These are phyloP conservation scores for Apiospora malaysiana DNA, from an alignment of 2,329 filamentous ascomycete genomes.

Conservation along the genomic window DNA sequence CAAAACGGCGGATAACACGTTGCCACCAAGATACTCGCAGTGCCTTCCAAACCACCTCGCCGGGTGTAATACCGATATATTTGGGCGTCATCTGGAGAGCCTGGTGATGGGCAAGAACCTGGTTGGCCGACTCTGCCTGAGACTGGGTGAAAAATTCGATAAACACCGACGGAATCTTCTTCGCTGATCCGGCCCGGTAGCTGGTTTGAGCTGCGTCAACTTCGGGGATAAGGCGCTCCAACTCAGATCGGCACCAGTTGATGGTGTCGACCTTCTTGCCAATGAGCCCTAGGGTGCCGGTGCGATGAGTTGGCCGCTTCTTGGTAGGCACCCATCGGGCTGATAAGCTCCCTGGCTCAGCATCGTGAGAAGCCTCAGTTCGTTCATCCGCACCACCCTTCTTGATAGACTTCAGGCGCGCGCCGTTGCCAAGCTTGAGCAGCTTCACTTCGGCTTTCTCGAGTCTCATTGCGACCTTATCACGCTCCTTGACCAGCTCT, in stretches of 20 bases:
- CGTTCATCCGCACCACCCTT: constrained; percentile 56
- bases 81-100: constrained; percentile 86
- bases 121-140: constrained; percentile 85
- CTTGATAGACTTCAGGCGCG: constrained; percentile 71
- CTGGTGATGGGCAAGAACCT: constrained; percentile 85
- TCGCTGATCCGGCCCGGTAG: constrained; percentile 69
- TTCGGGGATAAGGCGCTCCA: constrained; percentile 75
- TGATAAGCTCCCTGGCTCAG: constrained; percentile 73
- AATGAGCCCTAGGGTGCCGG: constrained; percentile 71
- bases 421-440: constrained; percentile 77
- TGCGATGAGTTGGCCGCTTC: constrained; percentile 76
- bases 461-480: constrained; percentile 79
- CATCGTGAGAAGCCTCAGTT: constrained; percentile 59
- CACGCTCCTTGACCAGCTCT: constrained; percentile 80
- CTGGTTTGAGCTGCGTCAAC: constrained; percentile 71
- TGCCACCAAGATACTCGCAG: constrained; percentile 88
- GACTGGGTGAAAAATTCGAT: constrained; percentile 86
- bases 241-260: constrained; percentile 81
- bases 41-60: constrained; percentile 87
- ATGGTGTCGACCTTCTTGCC: constrained; percentile 95
- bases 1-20: constrained; percentile 73
- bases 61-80: constrained; percentile 81
- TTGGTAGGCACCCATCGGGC: constrained; percentile 76
- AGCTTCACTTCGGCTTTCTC: constrained; percentile 88
- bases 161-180: constrained; percentile 79